Conservation (phyloP, 1,284 basidiomycete genomes). For the Ganoderma resinaceum region DNA sequence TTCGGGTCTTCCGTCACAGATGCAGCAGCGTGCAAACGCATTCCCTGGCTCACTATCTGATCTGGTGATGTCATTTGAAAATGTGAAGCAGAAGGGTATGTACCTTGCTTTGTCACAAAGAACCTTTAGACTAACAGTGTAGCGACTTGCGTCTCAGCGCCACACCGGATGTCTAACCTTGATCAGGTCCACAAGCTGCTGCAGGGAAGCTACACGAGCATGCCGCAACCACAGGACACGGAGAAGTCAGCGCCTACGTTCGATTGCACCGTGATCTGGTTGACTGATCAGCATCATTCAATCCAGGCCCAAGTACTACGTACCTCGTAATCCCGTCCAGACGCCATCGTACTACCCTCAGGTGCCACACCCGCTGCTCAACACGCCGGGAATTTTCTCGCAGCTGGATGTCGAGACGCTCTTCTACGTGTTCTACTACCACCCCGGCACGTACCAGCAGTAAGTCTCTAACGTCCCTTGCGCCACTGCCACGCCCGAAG, state of each 20-base stretch:
- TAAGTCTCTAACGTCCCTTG: conserved; percentile 46
- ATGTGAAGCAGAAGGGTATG: conserved; percentile 93
- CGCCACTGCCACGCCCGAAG: conserved; percentile 4
- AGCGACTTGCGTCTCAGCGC: conserved; percentile 55
- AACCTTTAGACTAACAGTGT: conserved; percentile 10
- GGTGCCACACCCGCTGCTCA: conserved; percentile 81
- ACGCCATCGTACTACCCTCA: conserved; percentile 98
- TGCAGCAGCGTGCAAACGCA: conserved; percentile 47
- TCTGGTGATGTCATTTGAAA: conserved; percentile 94
- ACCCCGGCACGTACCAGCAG: conserved; percentile 97
- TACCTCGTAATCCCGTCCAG: conserved; percentile 91
- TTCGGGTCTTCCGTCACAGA: conserved; percentile 41
- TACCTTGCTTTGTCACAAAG: not conserved
- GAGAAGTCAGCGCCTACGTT: conserved; percentile 76
- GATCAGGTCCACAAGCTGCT: conserved; percentile 93
- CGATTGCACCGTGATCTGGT: conserved; percentile 8
- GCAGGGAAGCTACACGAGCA: conserved; percentile 87
- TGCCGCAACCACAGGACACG: conserved; percentile 93
- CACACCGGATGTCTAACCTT: conserved; percentile 83
- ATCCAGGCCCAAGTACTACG: conserved; percentile 92
- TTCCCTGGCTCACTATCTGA: conserved; percentile 91
- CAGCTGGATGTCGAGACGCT: conserved; percentile 97
- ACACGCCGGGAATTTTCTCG: conserved; percentile 87
- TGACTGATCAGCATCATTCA: conserved; percentile 11
- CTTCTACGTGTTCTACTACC: conserved; percentile 99